Conservation (phyloP, 2,329 filamentous ascomycete species). For the Nothophoma quercina region DNA sequence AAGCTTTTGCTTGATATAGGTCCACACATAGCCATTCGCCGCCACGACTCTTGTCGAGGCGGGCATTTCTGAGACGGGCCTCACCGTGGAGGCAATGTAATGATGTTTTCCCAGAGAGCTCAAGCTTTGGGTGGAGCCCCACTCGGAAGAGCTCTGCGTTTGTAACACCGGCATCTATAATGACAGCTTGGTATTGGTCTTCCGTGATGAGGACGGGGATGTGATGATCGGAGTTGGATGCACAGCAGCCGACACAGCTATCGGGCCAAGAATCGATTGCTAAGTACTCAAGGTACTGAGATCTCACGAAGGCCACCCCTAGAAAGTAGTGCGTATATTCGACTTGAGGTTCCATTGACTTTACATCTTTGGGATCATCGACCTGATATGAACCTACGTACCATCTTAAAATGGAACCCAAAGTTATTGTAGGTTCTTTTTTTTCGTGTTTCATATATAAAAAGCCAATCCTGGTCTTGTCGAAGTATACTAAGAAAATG, state of each 20-base stretch:
- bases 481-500: neutral
- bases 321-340: too few species aligned
- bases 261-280: neutral
- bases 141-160: neutral
- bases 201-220: slow-evolving; percentile 11
- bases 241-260: neutral
- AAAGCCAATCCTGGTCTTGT: too few species aligned
- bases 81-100: too few species aligned
- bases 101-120: too few species aligned
- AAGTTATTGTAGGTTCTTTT: neutral
- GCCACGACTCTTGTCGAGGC: too few species aligned
- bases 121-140: too few species aligned
- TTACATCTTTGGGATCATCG: too few species aligned
- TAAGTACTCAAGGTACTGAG: neutral
- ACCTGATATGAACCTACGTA: neutral
- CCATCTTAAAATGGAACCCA: neutral
- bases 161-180: too few species aligned
- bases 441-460: too few species aligned
- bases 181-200: neutral
- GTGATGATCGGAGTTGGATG: neutral
- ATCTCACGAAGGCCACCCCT: neutral
- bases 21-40: neutral
- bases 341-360: too few species aligned
- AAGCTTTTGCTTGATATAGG: neutral
- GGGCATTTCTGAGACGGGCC: too few species aligned